These are phyloP conservation scores for Flaveria ramosissima DNA, from an alignment of 129 eudicot genomes.

Conservation along the genomic window DNA sequence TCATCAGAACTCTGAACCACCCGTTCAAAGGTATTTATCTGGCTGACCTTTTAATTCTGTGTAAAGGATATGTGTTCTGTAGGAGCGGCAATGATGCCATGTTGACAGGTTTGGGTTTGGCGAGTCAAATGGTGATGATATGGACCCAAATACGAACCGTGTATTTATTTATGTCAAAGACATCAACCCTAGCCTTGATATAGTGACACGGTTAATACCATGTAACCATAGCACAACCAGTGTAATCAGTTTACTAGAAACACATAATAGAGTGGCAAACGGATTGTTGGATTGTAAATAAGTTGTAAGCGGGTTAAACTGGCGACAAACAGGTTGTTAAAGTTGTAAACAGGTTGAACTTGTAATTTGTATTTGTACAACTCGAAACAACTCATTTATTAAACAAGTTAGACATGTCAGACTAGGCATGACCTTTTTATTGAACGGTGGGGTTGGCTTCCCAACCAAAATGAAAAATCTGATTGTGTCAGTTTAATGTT, in stretches of 20 bases:
- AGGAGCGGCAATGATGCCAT: neutral
- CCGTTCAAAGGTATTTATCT: constrained; percentile 20
- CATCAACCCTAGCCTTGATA: neutral
- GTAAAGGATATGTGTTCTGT: neutral
- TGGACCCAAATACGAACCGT: neutral
- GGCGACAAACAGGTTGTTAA: neutral
- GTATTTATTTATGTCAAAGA: neutral
- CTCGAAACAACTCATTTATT: neutral
- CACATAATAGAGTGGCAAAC: neutral
- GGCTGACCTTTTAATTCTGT: neutral
- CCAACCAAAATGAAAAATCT: neutral
- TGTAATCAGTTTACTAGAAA: neutral
- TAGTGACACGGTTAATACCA: neutral
- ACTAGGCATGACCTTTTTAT: neutral
- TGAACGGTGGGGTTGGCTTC: neutral
- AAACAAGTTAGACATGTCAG: neutral
- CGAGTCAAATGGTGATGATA: neutral
- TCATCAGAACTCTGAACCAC: constrained; percentile 14
- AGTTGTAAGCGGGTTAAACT: too few species aligned
- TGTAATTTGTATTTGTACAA: neutral
- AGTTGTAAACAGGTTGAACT: neutral
- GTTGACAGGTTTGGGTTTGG: neutral
- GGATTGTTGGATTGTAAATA: neutral
- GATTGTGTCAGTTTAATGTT: neutral
- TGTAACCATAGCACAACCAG: neutral